Conservation (phyloP, 2,329 filamentous ascomycete genomes). For the Penicillium hesseltinei region DNA sequence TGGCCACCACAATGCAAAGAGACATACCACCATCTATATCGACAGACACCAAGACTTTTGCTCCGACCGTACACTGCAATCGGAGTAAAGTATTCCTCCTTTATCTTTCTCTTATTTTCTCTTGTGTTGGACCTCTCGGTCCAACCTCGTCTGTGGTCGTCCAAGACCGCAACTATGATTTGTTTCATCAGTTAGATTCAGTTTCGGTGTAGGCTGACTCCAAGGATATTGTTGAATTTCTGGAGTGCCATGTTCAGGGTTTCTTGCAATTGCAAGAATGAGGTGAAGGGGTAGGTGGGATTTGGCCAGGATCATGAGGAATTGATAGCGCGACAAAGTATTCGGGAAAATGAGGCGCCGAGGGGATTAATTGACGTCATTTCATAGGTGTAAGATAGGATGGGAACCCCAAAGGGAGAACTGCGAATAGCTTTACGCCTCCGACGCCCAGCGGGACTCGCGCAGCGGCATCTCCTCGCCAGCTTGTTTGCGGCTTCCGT, state of each 20-base stretch:
- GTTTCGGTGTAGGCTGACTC: neutral
- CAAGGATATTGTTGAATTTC: conserved; percentile 11
- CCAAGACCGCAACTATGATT: conserved; percentile 1
- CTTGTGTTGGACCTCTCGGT: neutral
- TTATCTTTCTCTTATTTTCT: conserved; percentile 1
- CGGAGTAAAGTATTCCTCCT: neutral
- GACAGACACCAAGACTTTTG: neutral
- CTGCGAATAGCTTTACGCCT: conserved; percentile 30
- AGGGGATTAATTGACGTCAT: neutral
- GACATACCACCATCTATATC: conserved; percentile 8
- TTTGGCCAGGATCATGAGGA: neutral
- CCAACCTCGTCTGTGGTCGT: conserved; percentile 3
- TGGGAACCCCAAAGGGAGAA: neutral
- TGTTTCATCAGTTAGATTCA: neutral
- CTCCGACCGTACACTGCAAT: neutral
- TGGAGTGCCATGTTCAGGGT: neutral
- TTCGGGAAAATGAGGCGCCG: neutral
- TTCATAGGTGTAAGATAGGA: neutral
- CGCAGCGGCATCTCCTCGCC: conserved; percentile 66
- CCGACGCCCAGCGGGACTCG: conserved; percentile 76
- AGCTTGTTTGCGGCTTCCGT: conserved; percentile 57
- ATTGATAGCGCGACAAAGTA: neutral
- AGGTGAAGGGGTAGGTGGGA: neutral
- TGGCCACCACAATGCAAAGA: conserved; percentile 7
- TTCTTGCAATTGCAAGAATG: neutral